Conservation (phyloP, 2,329 filamentous ascomycete species). For the Hypocrella siamensis region DNA sequence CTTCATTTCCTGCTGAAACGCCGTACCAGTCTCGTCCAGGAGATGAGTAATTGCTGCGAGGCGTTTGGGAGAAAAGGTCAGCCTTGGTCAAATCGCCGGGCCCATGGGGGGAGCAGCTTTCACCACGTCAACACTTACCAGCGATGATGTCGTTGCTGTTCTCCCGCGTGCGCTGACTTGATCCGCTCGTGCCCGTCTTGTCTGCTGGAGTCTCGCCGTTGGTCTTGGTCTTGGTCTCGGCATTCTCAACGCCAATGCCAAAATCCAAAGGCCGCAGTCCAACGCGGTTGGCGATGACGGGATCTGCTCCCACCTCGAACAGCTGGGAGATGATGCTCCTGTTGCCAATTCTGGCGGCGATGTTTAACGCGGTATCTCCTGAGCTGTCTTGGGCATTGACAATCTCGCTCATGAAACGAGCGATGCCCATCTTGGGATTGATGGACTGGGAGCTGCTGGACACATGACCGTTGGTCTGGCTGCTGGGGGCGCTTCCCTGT, state of each 20-base stretch:
- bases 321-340: slow-evolving; percentile 93
- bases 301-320: slow-evolving; percentile 85
- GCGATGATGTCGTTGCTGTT: slow-evolving; percentile 67
- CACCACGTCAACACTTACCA: slow-evolving; percentile 38
- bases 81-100: too few species aligned
- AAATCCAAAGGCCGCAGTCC: slow-evolving; percentile 87
- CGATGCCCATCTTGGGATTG: slow-evolving; percentile 63
- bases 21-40: slow-evolving; percentile 60
- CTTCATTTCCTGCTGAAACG: slow-evolving; percentile 68
- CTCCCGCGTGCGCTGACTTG: slow-evolving; percentile 45
- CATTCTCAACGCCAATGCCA: slow-evolving; percentile 60
- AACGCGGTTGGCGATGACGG: slow-evolving; percentile 80
- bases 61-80: too few species aligned
- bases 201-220: slow-evolving; percentile 27
- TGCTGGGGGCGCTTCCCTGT: slow-evolving; percentile 52
- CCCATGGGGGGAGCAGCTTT: too few species aligned
- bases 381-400: slow-evolving; percentile 90
- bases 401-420: slow-evolving; percentile 90
- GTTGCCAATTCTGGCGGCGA: slow-evolving; percentile 86
- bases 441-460: slow-evolving; percentile 23
- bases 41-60: slow-evolving; percentile 62
- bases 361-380: slow-evolving; percentile 87
- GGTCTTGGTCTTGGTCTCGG: slow-evolving; percentile 23
- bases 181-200: slow-evolving; percentile 26
- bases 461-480: slow-evolving; percentile 23